Conservation (phyloP, 176 grass and related monocot genomes). For the Carex cristatella region DNA sequence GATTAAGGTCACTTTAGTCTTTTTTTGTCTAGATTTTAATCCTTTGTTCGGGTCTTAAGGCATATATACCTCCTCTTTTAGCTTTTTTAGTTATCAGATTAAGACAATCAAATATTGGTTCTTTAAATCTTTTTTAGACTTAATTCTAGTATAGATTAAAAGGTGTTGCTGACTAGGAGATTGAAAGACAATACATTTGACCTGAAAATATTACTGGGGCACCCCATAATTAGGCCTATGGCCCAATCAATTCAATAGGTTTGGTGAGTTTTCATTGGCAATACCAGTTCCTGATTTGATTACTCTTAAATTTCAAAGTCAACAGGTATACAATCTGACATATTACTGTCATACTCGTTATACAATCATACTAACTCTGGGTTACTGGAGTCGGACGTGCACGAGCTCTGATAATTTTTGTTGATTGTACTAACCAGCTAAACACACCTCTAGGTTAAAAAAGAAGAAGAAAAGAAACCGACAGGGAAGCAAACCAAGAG, state of each 20-base stretch:
- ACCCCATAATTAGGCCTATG: conserved; percentile 6
- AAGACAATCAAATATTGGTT: no score
- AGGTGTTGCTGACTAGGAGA: background rate
- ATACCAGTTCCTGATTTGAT: conserved; percentile 17
- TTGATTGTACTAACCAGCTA: background rate
- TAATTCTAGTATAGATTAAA: no score
- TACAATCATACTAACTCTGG: background rate
- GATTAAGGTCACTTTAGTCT: no score
- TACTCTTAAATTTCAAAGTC: conserved; percentile 16
- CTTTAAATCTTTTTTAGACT: no score
- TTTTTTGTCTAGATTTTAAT: no score
- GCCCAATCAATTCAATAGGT: conserved; percentile 21
- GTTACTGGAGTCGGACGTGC: background rate
- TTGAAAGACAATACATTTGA: conserved; percentile 14
- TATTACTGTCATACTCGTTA: conserved; percentile 4
- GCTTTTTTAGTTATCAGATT: no score
- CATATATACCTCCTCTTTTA: no score
- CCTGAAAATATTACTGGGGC: conserved; percentile 6
- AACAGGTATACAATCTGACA: conserved; percentile 9
- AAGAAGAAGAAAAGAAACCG: background rate
- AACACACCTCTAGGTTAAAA: background rate
- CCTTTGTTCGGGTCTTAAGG: no score
- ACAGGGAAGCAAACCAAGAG: background rate
- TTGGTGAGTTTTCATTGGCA: conserved; percentile 28
- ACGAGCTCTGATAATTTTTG: background rate